Evolutionary conservation across 306 rosid genomes (phyloP).

Genomic region (Sesbania bispinosa): DNA sequence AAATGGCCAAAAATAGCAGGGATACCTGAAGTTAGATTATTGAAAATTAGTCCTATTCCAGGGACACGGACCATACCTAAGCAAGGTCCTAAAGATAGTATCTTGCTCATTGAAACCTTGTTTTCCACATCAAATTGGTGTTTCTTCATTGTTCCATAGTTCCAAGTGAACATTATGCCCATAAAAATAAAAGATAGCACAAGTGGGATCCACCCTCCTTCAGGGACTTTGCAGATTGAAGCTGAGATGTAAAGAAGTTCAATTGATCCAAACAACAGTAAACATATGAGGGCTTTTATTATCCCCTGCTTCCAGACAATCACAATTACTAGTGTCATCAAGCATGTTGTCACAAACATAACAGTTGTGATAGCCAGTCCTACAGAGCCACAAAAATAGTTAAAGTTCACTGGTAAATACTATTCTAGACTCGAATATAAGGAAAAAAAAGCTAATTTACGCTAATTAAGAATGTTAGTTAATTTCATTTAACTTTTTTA

Average conservation of each 20-base stretch:
- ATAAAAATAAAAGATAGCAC: conserved; percentile 28
- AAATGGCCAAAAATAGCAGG: conserved; percentile 39
- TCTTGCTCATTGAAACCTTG: conserved; percentile 35
- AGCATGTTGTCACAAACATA: conserved; percentile 47
- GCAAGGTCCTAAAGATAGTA: conserved; percentile 33
- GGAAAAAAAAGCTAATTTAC: too few relatives aligned
- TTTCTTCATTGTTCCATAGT: conserved; percentile 36
- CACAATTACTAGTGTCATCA: conserved; percentile 64
- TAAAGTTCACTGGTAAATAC: too few relatives aligned
- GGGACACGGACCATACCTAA: conserved; percentile 40
- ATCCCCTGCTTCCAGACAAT: conserved; percentile 64
- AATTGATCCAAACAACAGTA: conserved; percentile 31
- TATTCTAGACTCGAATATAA: too few relatives aligned
- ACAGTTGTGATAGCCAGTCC: conserved; percentile 36
- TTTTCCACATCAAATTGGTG: conserved; percentile 37
- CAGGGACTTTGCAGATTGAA: conserved; percentile 24
- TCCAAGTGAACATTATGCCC: conserved; percentile 35
- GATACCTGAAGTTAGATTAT: conserved; percentile 34
- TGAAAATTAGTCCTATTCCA: conserved; percentile 35
- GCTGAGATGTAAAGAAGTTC: conserved; percentile 40
- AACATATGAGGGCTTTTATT: conserved; percentile 34
- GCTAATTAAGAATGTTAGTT: too few relatives aligned
- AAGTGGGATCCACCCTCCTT: conserved; percentile 41
- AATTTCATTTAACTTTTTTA: too few relatives aligned
- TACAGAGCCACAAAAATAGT: conserved; percentile 32